phyloP scores from a whole-genome alignment of 495 filamentous ascomycete species.

The Lasiosphaeria hispida region DNA sequence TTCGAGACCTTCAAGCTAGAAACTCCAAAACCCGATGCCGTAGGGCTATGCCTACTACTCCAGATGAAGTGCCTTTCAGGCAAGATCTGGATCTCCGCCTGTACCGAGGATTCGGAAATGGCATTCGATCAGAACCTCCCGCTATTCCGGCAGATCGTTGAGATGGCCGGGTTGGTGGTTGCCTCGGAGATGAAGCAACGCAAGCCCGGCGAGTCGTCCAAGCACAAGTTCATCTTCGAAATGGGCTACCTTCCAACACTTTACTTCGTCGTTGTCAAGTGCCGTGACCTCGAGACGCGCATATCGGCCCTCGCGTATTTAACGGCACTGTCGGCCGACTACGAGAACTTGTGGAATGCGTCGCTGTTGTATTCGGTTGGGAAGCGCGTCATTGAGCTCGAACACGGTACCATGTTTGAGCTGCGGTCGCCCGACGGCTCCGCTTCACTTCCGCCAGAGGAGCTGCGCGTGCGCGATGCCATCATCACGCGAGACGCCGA shows the following conservation, averaged over 20 bases:
- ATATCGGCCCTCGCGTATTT: slow-evolving; percentile 34
- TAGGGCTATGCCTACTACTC: slow-evolving; percentile 4
- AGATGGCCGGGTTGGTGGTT: slow-evolving; percentile 12
- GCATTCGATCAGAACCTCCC: slow-evolving; percentile 25
- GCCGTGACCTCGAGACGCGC: slow-evolving; percentile 38
- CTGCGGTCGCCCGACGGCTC: neutral
- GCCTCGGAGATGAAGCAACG: slow-evolving; percentile 6
- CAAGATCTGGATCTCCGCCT: slow-evolving; percentile 25
- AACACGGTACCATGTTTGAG: slow-evolving; percentile 27
- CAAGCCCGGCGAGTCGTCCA: neutral
- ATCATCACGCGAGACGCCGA: neutral
- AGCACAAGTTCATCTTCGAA: slow-evolving; percentile 42
- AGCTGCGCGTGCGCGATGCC: no score
- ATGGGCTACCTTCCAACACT: slow-evolving; percentile 44
- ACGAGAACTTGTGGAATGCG: slow-evolving; percentile 35
- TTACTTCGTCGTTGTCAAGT: slow-evolving; percentile 46
- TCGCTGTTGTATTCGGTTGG: slow-evolving; percentile 25
- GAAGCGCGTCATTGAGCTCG: slow-evolving; percentile 32
- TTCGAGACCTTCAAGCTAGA: slow-evolving; percentile 21
- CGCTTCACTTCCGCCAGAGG: no score
- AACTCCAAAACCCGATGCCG: slow-evolving; percentile 1
- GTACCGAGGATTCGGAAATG: slow-evolving; percentile 28
- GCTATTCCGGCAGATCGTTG: slow-evolving; percentile 24
- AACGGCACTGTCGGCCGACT: slow-evolving; percentile 11
- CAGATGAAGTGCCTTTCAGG: slow-evolving; percentile 23